These are phyloP conservation scores for Wickerhamiella sergipiensis DNA, from an alignment of 805 yeast genomes.

Conservation along the genomic window DNA sequence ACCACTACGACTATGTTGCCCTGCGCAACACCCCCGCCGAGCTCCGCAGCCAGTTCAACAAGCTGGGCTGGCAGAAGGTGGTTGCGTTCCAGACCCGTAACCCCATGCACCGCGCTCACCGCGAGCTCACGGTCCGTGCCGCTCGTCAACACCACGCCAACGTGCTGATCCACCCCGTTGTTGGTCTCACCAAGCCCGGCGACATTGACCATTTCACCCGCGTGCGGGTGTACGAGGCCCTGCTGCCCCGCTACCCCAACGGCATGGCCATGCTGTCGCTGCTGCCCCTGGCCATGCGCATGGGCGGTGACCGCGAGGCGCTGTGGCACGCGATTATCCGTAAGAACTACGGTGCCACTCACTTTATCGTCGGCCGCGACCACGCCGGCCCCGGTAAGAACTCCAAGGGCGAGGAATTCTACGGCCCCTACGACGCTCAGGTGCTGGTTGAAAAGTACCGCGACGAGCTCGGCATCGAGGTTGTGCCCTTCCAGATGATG, in stretches of 20 bases:
- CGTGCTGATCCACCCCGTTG: constrained; percentile 90
- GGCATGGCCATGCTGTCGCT: constrained; percentile 85
- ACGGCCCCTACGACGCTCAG: constrained; percentile 96
- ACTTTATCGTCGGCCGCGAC: constrained; percentile 94
- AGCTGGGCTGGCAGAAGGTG: constrained; percentile 72
- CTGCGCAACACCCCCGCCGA: constrained; percentile 84
- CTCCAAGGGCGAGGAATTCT: constrained; percentile 85
- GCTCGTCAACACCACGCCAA: constrained; percentile 85
- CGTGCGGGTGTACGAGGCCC: constrained; percentile 86
- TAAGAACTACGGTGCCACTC: constrained; percentile 92
- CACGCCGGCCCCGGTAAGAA: constrained; percentile 93
- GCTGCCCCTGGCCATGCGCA: constrained; percentile 93
- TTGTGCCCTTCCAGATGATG: constrained; percentile 94
- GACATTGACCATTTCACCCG: constrained; percentile 97
- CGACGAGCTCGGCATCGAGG: constrained; percentile 71
- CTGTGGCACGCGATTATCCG: constrained; percentile 97
- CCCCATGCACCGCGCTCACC: constrained; percentile 98
- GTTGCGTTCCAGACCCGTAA: constrained; percentile 97
- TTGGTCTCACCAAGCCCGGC: constrained; percentile 93
- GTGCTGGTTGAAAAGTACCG: constrained; percentile 63
- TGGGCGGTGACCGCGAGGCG: constrained; percentile 98
- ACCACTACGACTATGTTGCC: constrained; percentile 81
- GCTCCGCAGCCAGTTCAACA: constrained; percentile 68
- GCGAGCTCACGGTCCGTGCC: constrained; percentile 91
- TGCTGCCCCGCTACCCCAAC: constrained; percentile 82